Percentiles rank a stretch among this genome's conserved stretches.
These are phyloP conservation scores for Beta vulgaris DNA, from an alignment of 148 eudicot genomes.

Conservation along the genomic window DNA sequence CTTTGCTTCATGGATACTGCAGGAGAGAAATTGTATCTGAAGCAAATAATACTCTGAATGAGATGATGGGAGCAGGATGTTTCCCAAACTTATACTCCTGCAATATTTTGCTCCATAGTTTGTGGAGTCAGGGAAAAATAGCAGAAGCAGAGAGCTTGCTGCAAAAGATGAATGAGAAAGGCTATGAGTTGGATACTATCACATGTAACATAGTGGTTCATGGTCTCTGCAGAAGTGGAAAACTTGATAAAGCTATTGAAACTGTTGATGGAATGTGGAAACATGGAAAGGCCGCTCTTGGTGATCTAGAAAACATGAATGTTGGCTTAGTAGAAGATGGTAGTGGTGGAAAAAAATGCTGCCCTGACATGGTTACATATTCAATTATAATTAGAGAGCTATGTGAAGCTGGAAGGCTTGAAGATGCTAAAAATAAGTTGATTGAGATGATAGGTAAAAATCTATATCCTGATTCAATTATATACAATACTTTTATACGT, in stretches of 20 bases:
- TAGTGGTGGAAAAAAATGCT: slow-evolving; percentile 42
- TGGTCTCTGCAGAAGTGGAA: slow-evolving; percentile 77
- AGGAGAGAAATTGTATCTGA: slow-evolving; percentile 50
- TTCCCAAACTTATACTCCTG: slow-evolving; percentile 65
- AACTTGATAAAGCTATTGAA: slow-evolving; percentile 82
- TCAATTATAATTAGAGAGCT: slow-evolving; percentile 72
- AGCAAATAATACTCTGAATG: slow-evolving; percentile 62
- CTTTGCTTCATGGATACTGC: slow-evolving; percentile 83
- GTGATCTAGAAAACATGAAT: slow-evolving; percentile 47
- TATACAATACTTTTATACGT: slow-evolving; percentile 63
- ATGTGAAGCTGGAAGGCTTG: slow-evolving; percentile 77
- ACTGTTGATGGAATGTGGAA: slow-evolving; percentile 81
- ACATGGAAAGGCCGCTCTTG: slow-evolving; percentile 75
- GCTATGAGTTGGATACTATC: slow-evolving; percentile 61
- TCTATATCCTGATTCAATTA: slow-evolving; percentile 63
- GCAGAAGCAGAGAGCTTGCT: slow-evolving; percentile 78
- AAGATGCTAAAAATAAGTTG: slow-evolving; percentile 81
- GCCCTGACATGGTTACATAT: slow-evolving; percentile 87
- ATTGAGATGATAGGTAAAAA: slow-evolving; percentile 81
- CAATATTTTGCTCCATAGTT: slow-evolving; percentile 79
- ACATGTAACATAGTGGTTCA: slow-evolving; percentile 87
- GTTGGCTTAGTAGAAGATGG: slow-evolving; percentile 44
- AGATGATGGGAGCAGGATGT: slow-evolving; percentile 63
- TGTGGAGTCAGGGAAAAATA: slow-evolving; percentile 73
- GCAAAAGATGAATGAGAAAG: slow-evolving; percentile 80